Evolutionary conservation across 345 rosid species (phyloP).

Genomic region (Camelina hispida): DNA sequence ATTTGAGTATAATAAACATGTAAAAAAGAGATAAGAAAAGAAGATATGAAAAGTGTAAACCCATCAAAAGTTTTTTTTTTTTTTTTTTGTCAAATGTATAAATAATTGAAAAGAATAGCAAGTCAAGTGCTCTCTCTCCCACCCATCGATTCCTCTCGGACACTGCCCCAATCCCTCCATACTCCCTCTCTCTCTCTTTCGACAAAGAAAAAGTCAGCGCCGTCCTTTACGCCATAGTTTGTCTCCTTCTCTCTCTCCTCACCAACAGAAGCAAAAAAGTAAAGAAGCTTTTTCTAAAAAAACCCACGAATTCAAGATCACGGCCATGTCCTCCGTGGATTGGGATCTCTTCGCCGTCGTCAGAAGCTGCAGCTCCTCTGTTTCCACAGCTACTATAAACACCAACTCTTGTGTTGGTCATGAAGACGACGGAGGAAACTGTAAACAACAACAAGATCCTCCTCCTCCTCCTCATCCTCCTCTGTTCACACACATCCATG

Average conservation of each 20-base stretch:
- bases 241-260: conserved; percentile 44
- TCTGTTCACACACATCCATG: conserved; percentile 42
- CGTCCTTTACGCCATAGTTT: conserved; percentile 49
- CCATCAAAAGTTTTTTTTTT: conserved; percentile 11
- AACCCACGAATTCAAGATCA: neutral
- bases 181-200: conserved; percentile 49
- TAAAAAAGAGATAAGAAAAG: neutral
- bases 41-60: conserved; percentile 8
- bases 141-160: conserved; percentile 31
- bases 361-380: conserved; percentile 58
- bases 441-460: conserved; percentile 42
- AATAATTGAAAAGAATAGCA: conserved; percentile 58
- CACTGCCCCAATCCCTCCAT: conserved; percentile 12
- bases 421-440: conserved; percentile 42
- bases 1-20: neutral
- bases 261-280: conserved; percentile 22
- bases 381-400: conserved; percentile 10
- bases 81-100: conserved; percentile 47
- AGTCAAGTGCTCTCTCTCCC: conserved; percentile 43
- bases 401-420: conserved; percentile 30
- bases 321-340: conserved; percentile 50
- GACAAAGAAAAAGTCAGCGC: conserved; percentile 76
- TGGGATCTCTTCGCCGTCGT: conserved; percentile 93
- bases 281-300: conserved; percentile 32
- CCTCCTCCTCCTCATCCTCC: conserved; percentile 5